phyloP scores from a whole-genome alignment of 2,329 filamentous ascomycete genomes.

The Coniochaeta sp. region DNA sequence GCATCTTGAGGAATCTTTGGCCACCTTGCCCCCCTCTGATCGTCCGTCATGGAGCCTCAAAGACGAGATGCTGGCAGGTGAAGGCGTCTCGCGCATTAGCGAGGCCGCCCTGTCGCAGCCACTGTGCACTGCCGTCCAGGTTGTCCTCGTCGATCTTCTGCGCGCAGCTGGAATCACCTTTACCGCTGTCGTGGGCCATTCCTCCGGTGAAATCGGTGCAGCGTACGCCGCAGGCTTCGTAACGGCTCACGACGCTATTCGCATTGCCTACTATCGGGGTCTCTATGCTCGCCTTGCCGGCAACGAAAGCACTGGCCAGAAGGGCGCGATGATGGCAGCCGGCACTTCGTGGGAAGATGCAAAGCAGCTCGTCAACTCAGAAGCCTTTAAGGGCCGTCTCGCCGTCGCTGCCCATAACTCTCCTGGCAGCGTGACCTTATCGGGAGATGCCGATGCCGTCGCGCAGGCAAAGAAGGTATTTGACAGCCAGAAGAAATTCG shows the following conservation, averaged over 20 bases:
- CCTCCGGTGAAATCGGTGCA: too few species aligned
- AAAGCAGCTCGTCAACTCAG: constrained; percentile 10
- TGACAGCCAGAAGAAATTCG: constrained; percentile 9
- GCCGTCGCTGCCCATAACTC: constrained; percentile 26
- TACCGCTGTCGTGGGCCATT: too few species aligned
- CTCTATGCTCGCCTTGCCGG: background rate
- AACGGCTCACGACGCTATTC: too few species aligned
- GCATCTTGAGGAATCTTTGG: too few species aligned
- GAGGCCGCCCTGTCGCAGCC: too few species aligned
- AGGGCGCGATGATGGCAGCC: constrained; percentile 37
- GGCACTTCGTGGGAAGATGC: constrained; percentile 29
- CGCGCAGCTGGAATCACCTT: too few species aligned
- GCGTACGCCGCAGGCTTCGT: too few species aligned
- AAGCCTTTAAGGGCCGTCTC: constrained; percentile 18
- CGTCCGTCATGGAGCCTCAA: background rate
- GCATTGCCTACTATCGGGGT: constrained; percentile 37
- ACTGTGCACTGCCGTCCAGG: too few species aligned
- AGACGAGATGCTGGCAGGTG: too few species aligned
- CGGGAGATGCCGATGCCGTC: constrained; percentile 18
- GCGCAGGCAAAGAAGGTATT: constrained; percentile 5
- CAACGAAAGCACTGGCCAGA: constrained; percentile 15
- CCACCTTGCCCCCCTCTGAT: background rate
- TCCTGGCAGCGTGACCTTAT: constrained; percentile 25
- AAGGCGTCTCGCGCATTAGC: too few species aligned
- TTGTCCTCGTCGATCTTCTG: too few species aligned